phyloP scores from a whole-genome alignment of 1,284 basidiomycete genomes.

The Boletus albobrunnescens region DNA sequence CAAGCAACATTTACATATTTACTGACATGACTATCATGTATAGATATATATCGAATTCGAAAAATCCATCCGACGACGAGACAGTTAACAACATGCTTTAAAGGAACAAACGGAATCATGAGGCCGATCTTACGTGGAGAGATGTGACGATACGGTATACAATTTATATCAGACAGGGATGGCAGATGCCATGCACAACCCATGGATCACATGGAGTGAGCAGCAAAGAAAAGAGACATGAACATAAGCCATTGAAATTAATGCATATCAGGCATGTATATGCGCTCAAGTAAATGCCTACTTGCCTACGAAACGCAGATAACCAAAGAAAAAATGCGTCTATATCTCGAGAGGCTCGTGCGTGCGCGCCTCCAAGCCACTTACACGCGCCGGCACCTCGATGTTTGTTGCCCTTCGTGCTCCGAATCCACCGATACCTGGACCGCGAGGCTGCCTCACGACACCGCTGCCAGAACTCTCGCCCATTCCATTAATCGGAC shows the following conservation, averaged over 20 bases:
- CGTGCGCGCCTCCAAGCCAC: slow-evolving; percentile 72
- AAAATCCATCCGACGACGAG: slow-evolving; percentile 13
- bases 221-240: slow-evolving; percentile 1
- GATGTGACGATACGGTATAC: slow-evolving; percentile 29
- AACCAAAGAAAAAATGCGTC: slow-evolving; percentile 15
- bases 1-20: slow-evolving; percentile 28
- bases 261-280: slow-evolving; percentile 28
- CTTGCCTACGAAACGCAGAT: slow-evolving; percentile 15
- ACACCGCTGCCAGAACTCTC: slow-evolving; percentile 53
- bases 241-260: slow-evolving; percentile 17
- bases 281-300: slow-evolving; percentile 19
- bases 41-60: slow-evolving; percentile 13
- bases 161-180: slow-evolving; percentile 17
- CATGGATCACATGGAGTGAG: slow-evolving; percentile 9
- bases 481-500: slow-evolving; percentile 39
- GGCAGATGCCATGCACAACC: no score
- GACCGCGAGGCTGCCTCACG: slow-evolving; percentile 76
- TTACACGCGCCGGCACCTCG: slow-evolving; percentile 54
- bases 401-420: slow-evolving; percentile 52
- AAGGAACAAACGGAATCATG: slow-evolving; percentile 4
- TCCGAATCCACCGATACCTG: slow-evolving; percentile 66
- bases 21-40: slow-evolving; percentile 21
- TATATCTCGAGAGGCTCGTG: slow-evolving; percentile 82
- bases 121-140: slow-evolving; percentile 12
- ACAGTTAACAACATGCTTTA: no score